Evolutionary conservation across 139 green algal genomes (phyloP).

Genomic region (Volvox africanus): DNA sequence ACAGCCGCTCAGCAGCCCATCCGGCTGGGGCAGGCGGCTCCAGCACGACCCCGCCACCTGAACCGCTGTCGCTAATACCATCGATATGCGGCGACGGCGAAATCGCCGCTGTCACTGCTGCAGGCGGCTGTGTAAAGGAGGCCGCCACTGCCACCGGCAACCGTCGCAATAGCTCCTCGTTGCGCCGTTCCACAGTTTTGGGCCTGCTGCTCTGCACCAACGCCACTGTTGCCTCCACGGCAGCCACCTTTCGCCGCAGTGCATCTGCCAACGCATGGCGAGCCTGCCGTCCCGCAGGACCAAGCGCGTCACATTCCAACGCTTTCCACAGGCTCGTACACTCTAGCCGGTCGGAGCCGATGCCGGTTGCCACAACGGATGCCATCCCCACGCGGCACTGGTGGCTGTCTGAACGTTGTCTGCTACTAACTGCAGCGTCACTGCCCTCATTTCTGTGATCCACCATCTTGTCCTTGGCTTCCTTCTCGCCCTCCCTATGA

Average conservation of each 20-base stretch:
- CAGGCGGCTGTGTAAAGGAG: not conserved
- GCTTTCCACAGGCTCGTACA: not conserved
- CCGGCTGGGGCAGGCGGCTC: not conserved
- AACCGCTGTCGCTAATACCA: not conserved
- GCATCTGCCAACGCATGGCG: not conserved
- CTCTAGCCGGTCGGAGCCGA: not conserved
- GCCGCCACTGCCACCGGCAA: not conserved
- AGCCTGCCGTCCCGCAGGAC: not conserved
- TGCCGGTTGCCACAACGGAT: not conserved
- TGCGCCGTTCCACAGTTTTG: not conserved
- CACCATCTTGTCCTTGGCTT: no score
- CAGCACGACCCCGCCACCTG: not conserved
- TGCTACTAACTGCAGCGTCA: not conserved
- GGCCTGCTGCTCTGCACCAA: not conserved
- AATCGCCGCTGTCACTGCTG: not conserved
- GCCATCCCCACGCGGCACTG: no score
- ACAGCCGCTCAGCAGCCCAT: not conserved
- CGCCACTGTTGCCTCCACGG: not conserved
- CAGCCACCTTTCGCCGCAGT: not conserved
- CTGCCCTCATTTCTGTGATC: not conserved
- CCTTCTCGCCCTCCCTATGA: no score
- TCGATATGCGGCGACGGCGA: not conserved
- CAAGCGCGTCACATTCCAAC: not conserved
- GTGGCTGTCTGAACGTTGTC: no score
- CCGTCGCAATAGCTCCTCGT: conserved; percentile 1